Evolutionary conservation across 2,329 filamentous ascomycete species (phyloP), one percentile per base, ranked within the genome.

Genomic region (Teratosphaeria epicoccoides): DNA sequence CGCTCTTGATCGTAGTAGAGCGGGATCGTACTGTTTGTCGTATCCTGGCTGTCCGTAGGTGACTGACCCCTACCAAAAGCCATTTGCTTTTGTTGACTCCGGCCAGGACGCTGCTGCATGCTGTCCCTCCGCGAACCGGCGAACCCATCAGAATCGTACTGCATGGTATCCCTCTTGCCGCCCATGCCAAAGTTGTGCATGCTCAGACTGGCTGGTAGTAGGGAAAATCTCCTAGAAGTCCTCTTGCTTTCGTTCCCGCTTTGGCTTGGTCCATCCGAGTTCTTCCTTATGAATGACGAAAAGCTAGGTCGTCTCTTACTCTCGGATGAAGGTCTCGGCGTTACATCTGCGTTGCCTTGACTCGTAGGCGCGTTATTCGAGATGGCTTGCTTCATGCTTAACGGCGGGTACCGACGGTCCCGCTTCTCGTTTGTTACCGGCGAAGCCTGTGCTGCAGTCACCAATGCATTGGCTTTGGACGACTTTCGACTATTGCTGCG

Each of bases 351-450:
- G 24, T 57, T 55, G 26, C 52, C 55, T 12, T 51, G 25, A 20
- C 24, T 26, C 33, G 33, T 40, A n/a, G 33, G 33, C n/a, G 10
- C 3, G 23, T 46, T 28, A 75, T 77, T 77, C 5, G 80, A 73
- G 68, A 85, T 80, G 1, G 81, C 75, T 56, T 85, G 84, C 55
- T 85, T 81, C 88, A 96, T 94, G 72, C 89, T 95, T 46, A 91
- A 86, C 3, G 91, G 91, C 51, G 91, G 91, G 63, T 96, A 94
- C 57, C 80, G 84, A 66, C 81, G 83, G 49, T 79, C 73, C 56
- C 83, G 83, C 66, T 87, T 82, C 57, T 76, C 71, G 52, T 69
- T 59, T 12, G 63, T 52, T 76, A 78, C 7, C 72, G 63, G 54
- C 76, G 73, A 67, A 77, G 79, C 64, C n/a, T 40, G 33, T 20